phyloP scores from a whole-genome alignment of 129 eudicot genomes.

The Flaveria ramosissima region DNA sequence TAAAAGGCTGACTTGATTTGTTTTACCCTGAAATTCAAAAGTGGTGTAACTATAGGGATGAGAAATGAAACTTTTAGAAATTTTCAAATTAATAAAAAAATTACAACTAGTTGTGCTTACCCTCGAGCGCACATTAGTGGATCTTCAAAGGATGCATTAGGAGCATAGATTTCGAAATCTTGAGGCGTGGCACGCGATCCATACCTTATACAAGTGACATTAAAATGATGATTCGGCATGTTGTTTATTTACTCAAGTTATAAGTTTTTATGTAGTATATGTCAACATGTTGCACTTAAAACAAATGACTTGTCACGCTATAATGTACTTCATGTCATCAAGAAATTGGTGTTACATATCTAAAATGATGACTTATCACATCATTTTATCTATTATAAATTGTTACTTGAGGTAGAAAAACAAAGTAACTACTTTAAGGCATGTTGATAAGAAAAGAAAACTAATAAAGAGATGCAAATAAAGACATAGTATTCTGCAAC shows the following conservation, averaged over 20 bases:
- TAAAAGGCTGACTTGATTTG: constrained; percentile 90
- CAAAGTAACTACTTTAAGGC: no score
- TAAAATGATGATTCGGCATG: not conserved
- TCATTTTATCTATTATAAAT: no score
- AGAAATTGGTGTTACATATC: no score
- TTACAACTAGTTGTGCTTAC: constrained; percentile 32
- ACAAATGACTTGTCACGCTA: no score
- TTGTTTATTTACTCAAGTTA: no score
- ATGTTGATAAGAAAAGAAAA: no score
- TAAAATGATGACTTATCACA: no score
- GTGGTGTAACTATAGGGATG: not conserved
- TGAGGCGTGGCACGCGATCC: constrained; percentile 60
- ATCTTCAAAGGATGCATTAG: constrained; percentile 82
- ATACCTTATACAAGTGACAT: constrained; percentile 52
- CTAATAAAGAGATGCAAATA: no score
- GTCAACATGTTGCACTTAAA: no score
- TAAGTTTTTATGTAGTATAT: no score
- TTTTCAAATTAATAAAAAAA: not conserved
- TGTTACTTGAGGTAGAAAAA: no score
- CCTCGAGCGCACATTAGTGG: constrained; percentile 89
- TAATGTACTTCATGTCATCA: no score
- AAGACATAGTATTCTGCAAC: not conserved
- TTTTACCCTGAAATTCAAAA: constrained; percentile 59
- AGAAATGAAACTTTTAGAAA: not conserved
- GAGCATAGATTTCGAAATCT: constrained; percentile 86